These are phyloP conservation scores for Colletotrichum godetiae DNA, from an alignment of 2,329 filamentous ascomycete species.

Conservation along the genomic window DNA sequence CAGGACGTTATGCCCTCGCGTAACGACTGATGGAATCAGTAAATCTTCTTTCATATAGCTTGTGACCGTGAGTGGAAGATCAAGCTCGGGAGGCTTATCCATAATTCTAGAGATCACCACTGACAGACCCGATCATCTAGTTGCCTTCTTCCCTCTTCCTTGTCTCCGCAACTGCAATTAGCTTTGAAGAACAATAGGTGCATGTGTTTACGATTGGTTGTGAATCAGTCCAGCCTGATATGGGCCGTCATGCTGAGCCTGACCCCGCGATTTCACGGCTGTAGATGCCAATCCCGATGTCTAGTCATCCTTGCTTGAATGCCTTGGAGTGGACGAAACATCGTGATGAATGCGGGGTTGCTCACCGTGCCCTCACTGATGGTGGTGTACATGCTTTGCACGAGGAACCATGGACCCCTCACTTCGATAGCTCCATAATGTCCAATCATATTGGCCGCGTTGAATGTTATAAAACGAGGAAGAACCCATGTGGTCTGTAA, in stretches of 20 bases:
- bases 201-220: background rate
- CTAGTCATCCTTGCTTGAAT: constrained; percentile 7
- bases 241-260: background rate
- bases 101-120: background rate
- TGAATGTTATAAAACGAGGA: background rate
- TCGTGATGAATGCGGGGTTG: constrained; percentile 17
- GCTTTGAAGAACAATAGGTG: background rate
- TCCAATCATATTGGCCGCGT: background rate
- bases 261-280: constrained; percentile 3
- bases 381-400: constrained; percentile 20
- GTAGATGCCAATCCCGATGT: background rate
- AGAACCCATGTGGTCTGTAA: no score
- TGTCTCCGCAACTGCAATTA: background rate
- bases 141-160: background rate
- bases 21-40: no score
- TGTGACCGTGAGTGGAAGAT: no score
- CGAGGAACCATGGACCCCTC: constrained; percentile 4
- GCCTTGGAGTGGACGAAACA: background rate
- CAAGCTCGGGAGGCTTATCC: no score
- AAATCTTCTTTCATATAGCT: no score
- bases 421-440: background rate
- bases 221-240: background rate
- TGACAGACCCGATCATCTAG: background rate
- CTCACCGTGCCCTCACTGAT: constrained; percentile 15
- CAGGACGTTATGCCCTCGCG: no score